phyloP scores from a whole-genome alignment of 345 rosid species.

The Eucalyptus curtisii region DNA sequence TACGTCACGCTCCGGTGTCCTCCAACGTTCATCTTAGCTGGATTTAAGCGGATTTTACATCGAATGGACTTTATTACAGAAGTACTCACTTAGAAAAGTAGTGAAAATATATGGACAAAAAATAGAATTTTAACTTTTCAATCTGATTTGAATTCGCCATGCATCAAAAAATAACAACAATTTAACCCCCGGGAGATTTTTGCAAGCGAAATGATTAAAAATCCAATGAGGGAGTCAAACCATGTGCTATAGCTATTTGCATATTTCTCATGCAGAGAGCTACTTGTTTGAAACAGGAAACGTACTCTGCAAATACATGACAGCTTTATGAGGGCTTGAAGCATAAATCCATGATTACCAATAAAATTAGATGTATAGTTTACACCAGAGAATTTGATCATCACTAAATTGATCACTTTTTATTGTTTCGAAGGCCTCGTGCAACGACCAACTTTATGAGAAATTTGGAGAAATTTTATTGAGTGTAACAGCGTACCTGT shows the following conservation, averaged over 20 bases:
- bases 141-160: background rate
- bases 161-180: background rate
- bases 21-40: background rate
- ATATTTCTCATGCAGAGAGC: background rate
- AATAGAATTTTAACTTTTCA: background rate
- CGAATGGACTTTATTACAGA: background rate
- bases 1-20: background rate
- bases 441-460: background rate
- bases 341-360: background rate
- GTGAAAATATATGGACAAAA: background rate
- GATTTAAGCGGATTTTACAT: background rate
- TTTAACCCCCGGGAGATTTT: background rate
- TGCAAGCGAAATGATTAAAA: background rate
- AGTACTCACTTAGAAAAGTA: background rate
- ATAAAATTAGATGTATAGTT: background rate
- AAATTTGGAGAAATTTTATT: background rate
- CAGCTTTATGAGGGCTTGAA: background rate
- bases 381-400: background rate
- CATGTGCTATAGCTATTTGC: background rate
- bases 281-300: background rate
- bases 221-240: background rate
- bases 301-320: background rate
- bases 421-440: background rate
- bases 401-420: background rate
- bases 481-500: conserved; percentile 39